Evolutionary conservation across 208 protist species (phyloP).

Genomic region (Leishmania aethiopica): DNA sequence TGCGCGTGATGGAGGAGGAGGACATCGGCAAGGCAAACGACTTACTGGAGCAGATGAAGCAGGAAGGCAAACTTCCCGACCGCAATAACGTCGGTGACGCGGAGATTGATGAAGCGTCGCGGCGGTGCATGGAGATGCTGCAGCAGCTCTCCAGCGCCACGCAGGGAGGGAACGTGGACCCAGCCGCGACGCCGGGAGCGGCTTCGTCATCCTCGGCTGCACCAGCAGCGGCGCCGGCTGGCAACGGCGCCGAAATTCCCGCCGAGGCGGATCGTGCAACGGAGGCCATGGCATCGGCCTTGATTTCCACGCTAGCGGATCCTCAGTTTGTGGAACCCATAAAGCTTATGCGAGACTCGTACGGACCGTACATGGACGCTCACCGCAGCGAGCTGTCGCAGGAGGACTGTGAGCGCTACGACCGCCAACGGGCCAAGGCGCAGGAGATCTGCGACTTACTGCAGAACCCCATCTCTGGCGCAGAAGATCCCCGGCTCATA

Average conservation of each 20-base stretch:
- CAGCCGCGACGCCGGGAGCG: background rate
- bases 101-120: slow-evolving; percentile 38
- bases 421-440: slow-evolving; percentile 50
- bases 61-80: slow-evolving; percentile 26
- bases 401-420: slow-evolving; percentile 58
- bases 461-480: slow-evolving; percentile 36
- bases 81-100: slow-evolving; percentile 21
- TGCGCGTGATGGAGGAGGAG: slow-evolving; percentile 56
- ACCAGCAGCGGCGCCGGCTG: background rate
- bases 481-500: slow-evolving; percentile 50
- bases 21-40: slow-evolving; percentile 44
- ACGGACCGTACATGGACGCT: slow-evolving; percentile 51
- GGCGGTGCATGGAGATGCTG: slow-evolving; percentile 39
- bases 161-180: background rate
- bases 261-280: slow-evolving; percentile 4
- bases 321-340: slow-evolving; percentile 67
- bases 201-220: slow-evolving; percentile 11
- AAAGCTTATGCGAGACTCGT: slow-evolving; percentile 66
- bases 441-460: slow-evolving; percentile 70
- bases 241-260: background rate
- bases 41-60: slow-evolving; percentile 43
- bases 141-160: slow-evolving; percentile 29
- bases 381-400: slow-evolving; percentile 33
- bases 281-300: slow-evolving; percentile 43
- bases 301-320: slow-evolving; percentile 54